A percentile compares a stretch with the other conserved stretches of the same genome.
These are phyloP conservation scores for Trichoderma simmonsii DNA, from an alignment of 2,329 filamentous ascomycete species.

Conservation along the genomic window DNA sequence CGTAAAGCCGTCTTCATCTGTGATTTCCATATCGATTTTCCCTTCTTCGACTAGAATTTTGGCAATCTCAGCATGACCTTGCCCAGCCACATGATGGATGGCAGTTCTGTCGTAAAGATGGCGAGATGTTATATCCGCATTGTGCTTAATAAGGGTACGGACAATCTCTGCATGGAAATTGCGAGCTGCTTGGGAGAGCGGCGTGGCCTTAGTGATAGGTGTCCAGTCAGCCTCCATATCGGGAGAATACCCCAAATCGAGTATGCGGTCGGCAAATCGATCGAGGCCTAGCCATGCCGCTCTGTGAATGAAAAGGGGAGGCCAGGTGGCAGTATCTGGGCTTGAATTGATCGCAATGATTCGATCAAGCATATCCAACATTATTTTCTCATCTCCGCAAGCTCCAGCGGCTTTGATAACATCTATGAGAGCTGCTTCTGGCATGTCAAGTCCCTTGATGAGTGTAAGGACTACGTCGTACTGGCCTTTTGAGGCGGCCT, in stretches of 20 bases:
- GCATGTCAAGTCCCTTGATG: background rate
- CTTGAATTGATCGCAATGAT: background rate
- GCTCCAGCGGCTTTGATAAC: constrained; percentile 13
- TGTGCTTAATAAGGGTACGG: constrained; percentile 13
- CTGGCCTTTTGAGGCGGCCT: constrained; percentile 18
- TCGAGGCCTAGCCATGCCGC: constrained; percentile 18
- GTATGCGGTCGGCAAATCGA: constrained; percentile 17
- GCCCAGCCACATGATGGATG: constrained; percentile 15
- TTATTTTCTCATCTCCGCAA: constrained; percentile 6
- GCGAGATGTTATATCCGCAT: background rate
- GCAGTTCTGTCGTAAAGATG: background rate
- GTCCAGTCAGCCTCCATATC: constrained; percentile 7
- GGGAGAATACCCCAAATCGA: constrained; percentile 8
- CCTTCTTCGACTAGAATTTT: constrained; percentile 18
- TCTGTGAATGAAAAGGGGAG: constrained; percentile 9
- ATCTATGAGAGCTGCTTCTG: constrained; percentile 7
- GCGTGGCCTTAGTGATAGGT: background rate
- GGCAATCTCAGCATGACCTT: constrained; percentile 14
- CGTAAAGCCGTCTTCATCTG: constrained; percentile 10
- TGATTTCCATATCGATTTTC: constrained; percentile 12
- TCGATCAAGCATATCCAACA: constrained; percentile 19
- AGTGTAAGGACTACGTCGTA: background rate
- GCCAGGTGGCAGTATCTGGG: constrained; percentile 4
- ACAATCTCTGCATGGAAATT: constrained; percentile 14
- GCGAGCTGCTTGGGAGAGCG: constrained; percentile 16